Evolutionary conservation across 176 grass and related monocot genomes (phyloP), one percentile per base, ranked within the genome.

Genomic region (Rhipidocladum racemiflorum): DNA sequence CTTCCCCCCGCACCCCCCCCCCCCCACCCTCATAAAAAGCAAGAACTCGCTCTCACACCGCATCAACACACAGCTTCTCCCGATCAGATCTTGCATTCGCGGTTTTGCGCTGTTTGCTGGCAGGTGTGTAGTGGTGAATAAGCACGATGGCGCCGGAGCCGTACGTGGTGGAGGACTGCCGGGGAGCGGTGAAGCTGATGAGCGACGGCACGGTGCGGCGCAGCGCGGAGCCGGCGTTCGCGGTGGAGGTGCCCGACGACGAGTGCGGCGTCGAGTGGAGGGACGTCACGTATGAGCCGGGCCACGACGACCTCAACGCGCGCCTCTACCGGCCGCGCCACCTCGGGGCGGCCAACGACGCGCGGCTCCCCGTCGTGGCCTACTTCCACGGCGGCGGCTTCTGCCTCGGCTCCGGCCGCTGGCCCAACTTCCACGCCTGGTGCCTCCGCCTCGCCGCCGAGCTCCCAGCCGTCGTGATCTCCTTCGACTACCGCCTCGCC

Each of bases 401-500:
- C 67, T 86, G 84, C 76, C 30, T 86, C 76, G 84, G 84, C 44
- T 86, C 85, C 68, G 61, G 78, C 70, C 24, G 28, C 4, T 82
- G 71, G 86, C 76, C 79, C 7, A 83, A 72, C 80, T 83, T 56
- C 86, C 80, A 88, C 25, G 54, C 72, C 70, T 70, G 71, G 40
- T 87, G 85, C 71, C 71, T 87, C 62, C 87, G 87, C 75, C 87
- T 89, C 87, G 87, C 87, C 62, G 61, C 82, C 23, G 87, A 85
- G 49, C 86, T 84, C 66, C 39, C 65, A 1, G 86, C 70, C 53
- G 8, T 88, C 27, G 65, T 89, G 38, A 15, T 85, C n/a, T n/a
- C n/a, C n/a, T n/a, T n/a, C 4, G 66, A 94, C 50, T 94, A 94
- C 65, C 92, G 89, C 72, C 92, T 89, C 34, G 87, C 51, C 5